Base-by-base conservation (phyloP, 2,329 filamentous ascomycete genomes). In the Colletotrichum orchidophilum region DNA sequence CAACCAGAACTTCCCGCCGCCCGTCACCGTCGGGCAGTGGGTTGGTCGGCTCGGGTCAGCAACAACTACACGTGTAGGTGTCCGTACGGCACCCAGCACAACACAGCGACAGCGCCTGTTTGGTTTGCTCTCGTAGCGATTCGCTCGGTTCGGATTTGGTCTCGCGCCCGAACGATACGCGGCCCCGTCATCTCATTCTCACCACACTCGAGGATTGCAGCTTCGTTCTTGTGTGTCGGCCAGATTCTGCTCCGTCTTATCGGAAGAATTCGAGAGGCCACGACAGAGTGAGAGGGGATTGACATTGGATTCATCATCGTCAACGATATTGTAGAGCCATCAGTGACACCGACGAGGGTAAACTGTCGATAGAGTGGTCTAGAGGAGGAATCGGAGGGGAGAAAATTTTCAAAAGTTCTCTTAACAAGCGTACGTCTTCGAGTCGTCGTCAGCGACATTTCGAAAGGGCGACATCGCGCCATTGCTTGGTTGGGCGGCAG, bases 401-500 rank as follows among this genome's bases (percentile, higher is more conserved):
- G 35, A 29, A 26, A 39, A 11, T 53, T 29, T 39, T 54, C 62
- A 31, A 53, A 46, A 18, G 15, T 29, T 27, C 52, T 54, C 52
- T 52, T 24, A 59, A 52, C 54, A 52, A 21, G 66, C 33, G 24
- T 46, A 26, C 21, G 42, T 70, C 67, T 62, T 59, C 49, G 63
- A 33, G 33, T 70, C 63, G 52, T 67, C 68, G 64, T 71, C 31
- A 67, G 68, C 68, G 67, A 53, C 42, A 39, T 21, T 53, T 29
- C 18, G 50, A 46, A 67, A 67, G 26, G 49, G 66, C 46, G 35
- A 35, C 55, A 60, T 66, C 27, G 67, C 67, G 24, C 63, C 39
- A 58, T 67, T 13, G 18, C 26, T 59, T 57, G 15, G 53, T 21
- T 24, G 66, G 54, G 66, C 49, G 49, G 49, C 33, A 33, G 42